Conservation (phyloP, 768 basidiomycete species). For the Amanita subjunquillea region DNA sequence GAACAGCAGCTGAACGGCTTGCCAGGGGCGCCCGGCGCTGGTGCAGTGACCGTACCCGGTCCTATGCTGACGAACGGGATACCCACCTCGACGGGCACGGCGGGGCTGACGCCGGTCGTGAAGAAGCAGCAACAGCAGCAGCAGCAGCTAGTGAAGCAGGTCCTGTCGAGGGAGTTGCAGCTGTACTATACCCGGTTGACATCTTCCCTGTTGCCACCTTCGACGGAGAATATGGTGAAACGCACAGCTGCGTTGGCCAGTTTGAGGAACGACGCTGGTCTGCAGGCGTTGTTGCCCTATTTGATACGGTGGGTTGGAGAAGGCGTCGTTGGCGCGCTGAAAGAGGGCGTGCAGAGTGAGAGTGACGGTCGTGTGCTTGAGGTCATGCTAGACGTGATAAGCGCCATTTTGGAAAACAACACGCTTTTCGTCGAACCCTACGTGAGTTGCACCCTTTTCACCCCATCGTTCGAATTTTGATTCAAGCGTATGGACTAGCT, state of each 20-base stretch:
- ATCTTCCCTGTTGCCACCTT: conserved; percentile 66
- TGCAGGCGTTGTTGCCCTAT: conserved; percentile 88
- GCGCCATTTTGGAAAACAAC: conserved; percentile 76
- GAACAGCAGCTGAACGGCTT: conserved; percentile 17
- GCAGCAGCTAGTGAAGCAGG: conserved; percentile 80
- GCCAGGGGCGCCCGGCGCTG: conserved; percentile 14
- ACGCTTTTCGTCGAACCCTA: conserved; percentile 95
- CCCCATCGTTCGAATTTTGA: background rate
- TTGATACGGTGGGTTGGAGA: conserved; percentile 93
- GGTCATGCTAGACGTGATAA: conserved; percentile 75
- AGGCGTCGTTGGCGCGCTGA: conserved; percentile 61
- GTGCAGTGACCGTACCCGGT: conserved; percentile 13
- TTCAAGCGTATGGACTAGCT: conserved; percentile 38
- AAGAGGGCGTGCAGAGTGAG: conserved; percentile 46
- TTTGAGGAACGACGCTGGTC: conserved; percentile 78
- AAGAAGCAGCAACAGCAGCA: conserved; percentile 42
- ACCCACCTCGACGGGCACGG: conserved; percentile 10
- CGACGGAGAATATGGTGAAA: conserved; percentile 49
- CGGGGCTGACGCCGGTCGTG: conserved; percentile 17
- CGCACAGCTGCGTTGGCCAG: conserved; percentile 87
- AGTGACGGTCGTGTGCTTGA: conserved; percentile 65
- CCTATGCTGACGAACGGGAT: conserved; percentile 21
- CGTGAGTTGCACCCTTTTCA: conserved; percentile 40
- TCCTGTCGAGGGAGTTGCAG: conserved; percentile 88
- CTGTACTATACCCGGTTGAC: conserved; percentile 92